These are phyloP conservation scores for Fusarium sp. DNA, from an alignment of 2,329 filamentous ascomycete species.

Conservation along the genomic window DNA sequence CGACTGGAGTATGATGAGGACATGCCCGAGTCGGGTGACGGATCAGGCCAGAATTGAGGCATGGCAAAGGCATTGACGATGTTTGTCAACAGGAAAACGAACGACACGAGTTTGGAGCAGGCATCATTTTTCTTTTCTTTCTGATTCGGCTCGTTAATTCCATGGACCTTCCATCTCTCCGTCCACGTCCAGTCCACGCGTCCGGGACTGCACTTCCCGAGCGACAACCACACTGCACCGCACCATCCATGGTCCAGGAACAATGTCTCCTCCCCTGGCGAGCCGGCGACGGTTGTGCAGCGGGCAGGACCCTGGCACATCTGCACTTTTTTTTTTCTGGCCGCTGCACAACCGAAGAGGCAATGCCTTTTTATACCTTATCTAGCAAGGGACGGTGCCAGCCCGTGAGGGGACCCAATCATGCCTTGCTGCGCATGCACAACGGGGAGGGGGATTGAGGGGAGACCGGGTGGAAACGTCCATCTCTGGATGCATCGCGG, in stretches of 20 bases:
- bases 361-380: conserved; percentile 32
- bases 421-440: conserved; percentile 34
- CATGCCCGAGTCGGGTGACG: conserved; percentile 41
- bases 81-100: conserved; percentile 35
- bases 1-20: conserved; percentile 35
- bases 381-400: conserved; percentile 30
- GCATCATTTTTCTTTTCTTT: not conserved
- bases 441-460: conserved; percentile 32
- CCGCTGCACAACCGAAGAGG: conserved; percentile 29
- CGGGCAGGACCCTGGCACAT: conserved; percentile 30
- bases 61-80: conserved; percentile 22
- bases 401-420: conserved; percentile 32
- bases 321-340: conserved; percentile 33
- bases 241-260: conserved; percentile 24
- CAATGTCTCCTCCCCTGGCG: conserved; percentile 29
- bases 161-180: conserved; percentile 7
- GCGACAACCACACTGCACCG: not conserved
- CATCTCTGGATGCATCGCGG: not conserved
- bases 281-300: conserved; percentile 26
- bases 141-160: conserved; percentile 13
- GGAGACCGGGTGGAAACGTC: conserved; percentile 22
- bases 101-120: conserved; percentile 19
- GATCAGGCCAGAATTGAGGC: conserved; percentile 43
- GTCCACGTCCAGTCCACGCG: conserved; percentile 25
- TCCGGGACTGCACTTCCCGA: conserved; percentile 19